Evolutionary conservation across 2,329 filamentous ascomycete genomes (phyloP).

Genomic region (Paracorniculantispora psalliotae): DNA sequence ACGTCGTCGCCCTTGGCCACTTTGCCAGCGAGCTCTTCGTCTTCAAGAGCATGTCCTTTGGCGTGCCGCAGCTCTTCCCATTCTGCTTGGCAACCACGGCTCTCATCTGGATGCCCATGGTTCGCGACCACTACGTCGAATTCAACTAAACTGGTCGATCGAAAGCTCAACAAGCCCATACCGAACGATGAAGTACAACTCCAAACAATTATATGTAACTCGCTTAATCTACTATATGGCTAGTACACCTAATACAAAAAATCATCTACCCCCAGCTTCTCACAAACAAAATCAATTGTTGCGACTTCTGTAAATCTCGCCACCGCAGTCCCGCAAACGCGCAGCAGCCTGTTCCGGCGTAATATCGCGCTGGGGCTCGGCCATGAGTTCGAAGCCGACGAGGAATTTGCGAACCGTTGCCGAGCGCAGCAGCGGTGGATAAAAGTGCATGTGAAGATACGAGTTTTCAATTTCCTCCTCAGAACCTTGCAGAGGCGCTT

Average conservation of each 20-base stretch:
- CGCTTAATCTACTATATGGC: background rate
- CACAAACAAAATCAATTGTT: constrained; percentile 12
- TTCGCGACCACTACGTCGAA: constrained; percentile 66
- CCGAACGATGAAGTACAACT: background rate
- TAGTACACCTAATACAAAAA: constrained; percentile 1
- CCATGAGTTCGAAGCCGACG: constrained; percentile 94
- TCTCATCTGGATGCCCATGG: constrained; percentile 57
- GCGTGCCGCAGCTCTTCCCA: constrained; percentile 50
- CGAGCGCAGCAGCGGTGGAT: constrained; percentile 85
- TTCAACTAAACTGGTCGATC: constrained; percentile 21
- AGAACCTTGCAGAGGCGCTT: constrained; percentile 80
- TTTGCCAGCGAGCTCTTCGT: constrained; percentile 77
- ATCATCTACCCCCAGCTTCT: background rate
- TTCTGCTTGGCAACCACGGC: constrained; percentile 47
- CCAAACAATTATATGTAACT: background rate
- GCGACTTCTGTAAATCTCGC: constrained; percentile 75
- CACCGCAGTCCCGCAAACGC: constrained; percentile 68
- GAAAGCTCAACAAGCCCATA: background rate
- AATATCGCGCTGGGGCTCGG: constrained; percentile 96
- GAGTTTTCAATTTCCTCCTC: constrained; percentile 80
- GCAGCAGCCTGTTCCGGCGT: constrained; percentile 92
- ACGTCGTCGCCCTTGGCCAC: constrained; percentile 70
- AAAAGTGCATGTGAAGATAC: constrained; percentile 97
- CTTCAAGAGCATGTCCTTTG: constrained; percentile 69
- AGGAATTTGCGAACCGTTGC: constrained; percentile 94